A percentile compares a stretch with the other conserved stretches of the same genome.
Evolutionary conservation across 345 rosid genomes (phyloP).

Genomic region (Eucalyptus polyanthemos): DNA sequence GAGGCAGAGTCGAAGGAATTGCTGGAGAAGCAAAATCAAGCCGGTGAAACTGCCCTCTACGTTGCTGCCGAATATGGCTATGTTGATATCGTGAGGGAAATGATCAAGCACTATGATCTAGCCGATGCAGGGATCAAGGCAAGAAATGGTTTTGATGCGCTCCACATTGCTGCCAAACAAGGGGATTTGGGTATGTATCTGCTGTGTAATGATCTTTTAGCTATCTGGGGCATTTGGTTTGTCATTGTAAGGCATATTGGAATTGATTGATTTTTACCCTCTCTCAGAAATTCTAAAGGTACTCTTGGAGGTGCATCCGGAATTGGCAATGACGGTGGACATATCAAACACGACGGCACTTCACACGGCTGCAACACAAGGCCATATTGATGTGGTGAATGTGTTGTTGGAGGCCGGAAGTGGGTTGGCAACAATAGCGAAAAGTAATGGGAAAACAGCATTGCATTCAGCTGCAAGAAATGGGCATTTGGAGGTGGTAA

Average conservation of each 20-base stretch:
- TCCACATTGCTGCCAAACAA: constrained; percentile 95
- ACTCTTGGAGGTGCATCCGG: constrained; percentile 68
- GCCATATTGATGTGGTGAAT: constrained; percentile 67
- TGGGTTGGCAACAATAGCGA: constrained; percentile 71
- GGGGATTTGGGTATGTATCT: constrained; percentile 58
- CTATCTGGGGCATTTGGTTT: not conserved
- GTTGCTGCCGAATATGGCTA: constrained; percentile 83
- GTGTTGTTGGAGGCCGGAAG: constrained; percentile 62
- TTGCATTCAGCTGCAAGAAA: constrained; percentile 91
- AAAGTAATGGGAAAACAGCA: constrained; percentile 87
- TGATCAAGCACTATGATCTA: constrained; percentile 74
- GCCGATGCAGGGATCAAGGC: constrained; percentile 75
- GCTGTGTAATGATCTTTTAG: not conserved
- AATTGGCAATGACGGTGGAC: constrained; percentile 93
- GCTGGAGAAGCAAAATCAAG: constrained; percentile 65
- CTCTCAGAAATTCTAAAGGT: constrained; percentile 51
- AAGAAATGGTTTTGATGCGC: constrained; percentile 87
- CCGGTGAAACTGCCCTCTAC: constrained; percentile 94
- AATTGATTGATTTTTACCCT: not conserved
- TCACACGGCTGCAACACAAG: constrained; percentile 88
- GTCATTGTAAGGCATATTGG: not conserved
- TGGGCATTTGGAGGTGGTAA: constrained; percentile 69
- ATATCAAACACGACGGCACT: constrained; percentile 74
- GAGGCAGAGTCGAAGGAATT: constrained; percentile 37
- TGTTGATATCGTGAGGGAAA: constrained; percentile 60